These are phyloP conservation scores for Poronia punctata DNA, from an alignment of 495 filamentous ascomycete species.

Conservation along the genomic window DNA sequence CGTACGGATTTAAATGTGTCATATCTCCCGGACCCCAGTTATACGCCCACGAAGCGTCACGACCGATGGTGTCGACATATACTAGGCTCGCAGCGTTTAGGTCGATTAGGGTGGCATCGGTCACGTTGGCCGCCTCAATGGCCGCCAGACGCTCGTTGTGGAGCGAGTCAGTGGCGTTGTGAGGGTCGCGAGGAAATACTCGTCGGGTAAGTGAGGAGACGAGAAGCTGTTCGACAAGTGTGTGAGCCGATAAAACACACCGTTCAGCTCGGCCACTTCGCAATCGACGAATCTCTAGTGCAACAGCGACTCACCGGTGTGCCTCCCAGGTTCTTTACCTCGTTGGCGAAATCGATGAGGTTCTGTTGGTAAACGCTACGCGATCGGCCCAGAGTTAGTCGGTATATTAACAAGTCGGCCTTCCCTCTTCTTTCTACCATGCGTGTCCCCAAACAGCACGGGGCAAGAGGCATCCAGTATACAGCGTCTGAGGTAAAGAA, in stretches of 20 bases:
- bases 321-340: slow-evolving; percentile 32
- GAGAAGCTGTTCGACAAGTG: slow-evolving; percentile 10
- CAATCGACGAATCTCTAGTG: background rate
- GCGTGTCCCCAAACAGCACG: no score
- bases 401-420: no score
- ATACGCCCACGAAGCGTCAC: slow-evolving; percentile 30
- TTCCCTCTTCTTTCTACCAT: no score
- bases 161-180: slow-evolving; percentile 32
- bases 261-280: background rate
- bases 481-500: no score
- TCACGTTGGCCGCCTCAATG: slow-evolving; percentile 30
- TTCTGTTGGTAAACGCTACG: slow-evolving; percentile 30
- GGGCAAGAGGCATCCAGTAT: no score
- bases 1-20: slow-evolving; percentile 42
- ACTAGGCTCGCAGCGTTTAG: slow-evolving; percentile 36
- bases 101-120: slow-evolving; percentile 28
- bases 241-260: slow-evolving; percentile 1
- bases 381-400: no score
- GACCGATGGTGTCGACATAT: slow-evolving; percentile 42
- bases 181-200: slow-evolving; percentile 29
- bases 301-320: slow-evolving; percentile 32
- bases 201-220: slow-evolving; percentile 40
- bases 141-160: slow-evolving; percentile 32
- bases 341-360: slow-evolving; percentile 34
- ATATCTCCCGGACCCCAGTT: slow-evolving; percentile 34